Conservation (phyloP, 139 green algal genomes). For the Coccomyxa sp. region DNA sequence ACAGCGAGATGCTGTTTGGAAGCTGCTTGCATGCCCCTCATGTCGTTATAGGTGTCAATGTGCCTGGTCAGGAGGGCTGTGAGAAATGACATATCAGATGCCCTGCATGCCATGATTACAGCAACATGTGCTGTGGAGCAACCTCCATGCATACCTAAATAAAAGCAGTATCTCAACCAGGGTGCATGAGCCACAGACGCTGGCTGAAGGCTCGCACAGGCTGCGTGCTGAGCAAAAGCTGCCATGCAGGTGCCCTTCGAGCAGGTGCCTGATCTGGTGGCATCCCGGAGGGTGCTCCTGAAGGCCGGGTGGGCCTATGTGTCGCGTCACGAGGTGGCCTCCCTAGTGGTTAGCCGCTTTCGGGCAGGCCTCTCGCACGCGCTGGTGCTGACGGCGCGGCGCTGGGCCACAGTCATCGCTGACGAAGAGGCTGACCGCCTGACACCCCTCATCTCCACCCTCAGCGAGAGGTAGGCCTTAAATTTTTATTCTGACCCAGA, state of each 20-base stretch:
- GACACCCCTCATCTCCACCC: constrained; percentile 71
- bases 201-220: not conserved
- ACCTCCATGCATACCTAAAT: not conserved
- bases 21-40: too few species aligned
- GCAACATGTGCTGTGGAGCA: not conserved
- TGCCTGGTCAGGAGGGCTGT: not conserved
- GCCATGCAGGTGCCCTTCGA: constrained; percentile 78
- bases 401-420: constrained; percentile 56
- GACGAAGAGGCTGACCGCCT: constrained; percentile 69
- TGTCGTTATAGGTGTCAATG: not conserved
- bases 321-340: constrained; percentile 33
- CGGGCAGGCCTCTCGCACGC: constrained; percentile 32
- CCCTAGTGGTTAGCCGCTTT: constrained; percentile 74
- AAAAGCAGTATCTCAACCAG: not conserved
- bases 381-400: constrained; percentile 53
- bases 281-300: constrained; percentile 65
- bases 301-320: constrained; percentile 74
- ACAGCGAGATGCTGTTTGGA: too few species aligned
- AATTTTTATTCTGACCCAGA: too few species aligned
- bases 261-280: constrained; percentile 84
- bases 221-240: not conserved
- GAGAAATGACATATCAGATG: not conserved
- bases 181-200: not conserved
- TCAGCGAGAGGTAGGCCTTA: constrained; percentile 54
- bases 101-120: not conserved